Percentiles rank a stretch among this genome's conserved stretches.
phyloP scores from a whole-genome alignment of 2,329 filamentous ascomycete genomes.

The Exophiala sideris region DNA sequence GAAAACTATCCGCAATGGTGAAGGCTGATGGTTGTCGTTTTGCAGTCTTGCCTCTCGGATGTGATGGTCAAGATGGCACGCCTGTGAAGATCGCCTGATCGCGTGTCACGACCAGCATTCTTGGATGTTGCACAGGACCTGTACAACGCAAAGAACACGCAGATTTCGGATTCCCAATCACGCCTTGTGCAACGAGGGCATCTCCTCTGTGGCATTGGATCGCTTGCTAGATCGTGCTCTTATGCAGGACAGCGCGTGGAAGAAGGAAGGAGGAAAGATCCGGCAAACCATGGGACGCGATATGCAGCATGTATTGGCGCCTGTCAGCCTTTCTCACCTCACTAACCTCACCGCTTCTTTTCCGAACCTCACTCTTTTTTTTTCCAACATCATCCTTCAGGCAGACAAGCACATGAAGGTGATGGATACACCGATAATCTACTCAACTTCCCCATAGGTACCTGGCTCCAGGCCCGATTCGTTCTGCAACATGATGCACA shows the following conservation, averaged over 20 bases:
- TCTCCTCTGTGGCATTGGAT: no score
- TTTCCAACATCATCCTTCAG: not conserved
- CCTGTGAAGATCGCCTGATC: no score
- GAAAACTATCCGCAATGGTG: no score
- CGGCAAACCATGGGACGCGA: not conserved
- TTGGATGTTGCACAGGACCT: no score
- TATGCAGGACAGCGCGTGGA: slow-evolving; percentile 15
- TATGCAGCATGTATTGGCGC: slow-evolving; percentile 9
- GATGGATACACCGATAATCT: slow-evolving; percentile 3
- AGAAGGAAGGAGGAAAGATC: slow-evolving; percentile 1
- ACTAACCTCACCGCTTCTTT: slow-evolving; percentile 19
- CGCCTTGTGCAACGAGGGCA: not conserved
- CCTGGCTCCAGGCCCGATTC: not conserved
- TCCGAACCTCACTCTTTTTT: slow-evolving; percentile 16
- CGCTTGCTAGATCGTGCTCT: not conserved
- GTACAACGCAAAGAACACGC: no score
- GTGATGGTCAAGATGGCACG: no score
- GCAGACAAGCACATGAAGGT: not conserved
- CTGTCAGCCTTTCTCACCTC: not conserved
- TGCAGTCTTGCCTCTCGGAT: no score
- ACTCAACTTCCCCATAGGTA: not conserved
- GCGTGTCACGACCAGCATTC: no score
- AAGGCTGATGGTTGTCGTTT: no score
- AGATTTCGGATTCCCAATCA: slow-evolving; percentile 1
- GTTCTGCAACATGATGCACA: not conserved